Base-by-base conservation (phyloP, 352 stramenopile species). In the Globisporangium nunn region DNA sequence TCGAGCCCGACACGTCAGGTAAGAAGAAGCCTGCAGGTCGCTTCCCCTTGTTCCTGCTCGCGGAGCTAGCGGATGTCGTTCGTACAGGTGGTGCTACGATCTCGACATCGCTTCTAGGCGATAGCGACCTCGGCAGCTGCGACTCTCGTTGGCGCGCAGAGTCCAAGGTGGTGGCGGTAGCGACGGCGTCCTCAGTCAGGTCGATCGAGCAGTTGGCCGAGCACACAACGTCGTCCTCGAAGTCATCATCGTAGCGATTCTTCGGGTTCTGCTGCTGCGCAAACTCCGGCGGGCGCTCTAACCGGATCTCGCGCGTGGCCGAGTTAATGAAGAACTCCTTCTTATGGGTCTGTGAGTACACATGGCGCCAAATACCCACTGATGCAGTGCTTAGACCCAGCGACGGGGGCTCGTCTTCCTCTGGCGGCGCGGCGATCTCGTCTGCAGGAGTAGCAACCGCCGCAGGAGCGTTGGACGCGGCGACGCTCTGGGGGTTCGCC, bases 261-360 rank as follows among this genome's bases (percentile, higher is more conserved):
- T 73, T 71, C 6, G 74, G 74, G 6, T 72, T 81, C 49, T 87
- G 79, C 41, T 77, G 66, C 50, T 81, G 74, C 11, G 74, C 64
- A 28, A 75, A 71, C 53, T 72, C 70, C 2, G 60, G 71, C 44
- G 82, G 82, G 12, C 74, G 56, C 59, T 88, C 65, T 3, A 81
- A 58, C 23, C 82, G 82, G 62, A 93, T 90, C 50, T 93, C 79
- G 54, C 81, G 64, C 12, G 81, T 91, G 33, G 68, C 56, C 4
- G 79, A 87, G 69, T 93, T 81, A 28, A 93, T 81, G 52, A 88
- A 93, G 44, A 93, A 87, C 51, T 88, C 72, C 53, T 81, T 65
- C 29, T 81, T 73, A 33, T 81, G 70, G 41, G 78, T 72, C 33
- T 87, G 61, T 6, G 72, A 72, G 57, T 81, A 75, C 55, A 93